Percentiles rank a stretch among this genome's conserved stretches.
Evolutionary conservation across 164 flowering plant species (phyloP).

Genomic region (Nymphaea colorata): DNA sequence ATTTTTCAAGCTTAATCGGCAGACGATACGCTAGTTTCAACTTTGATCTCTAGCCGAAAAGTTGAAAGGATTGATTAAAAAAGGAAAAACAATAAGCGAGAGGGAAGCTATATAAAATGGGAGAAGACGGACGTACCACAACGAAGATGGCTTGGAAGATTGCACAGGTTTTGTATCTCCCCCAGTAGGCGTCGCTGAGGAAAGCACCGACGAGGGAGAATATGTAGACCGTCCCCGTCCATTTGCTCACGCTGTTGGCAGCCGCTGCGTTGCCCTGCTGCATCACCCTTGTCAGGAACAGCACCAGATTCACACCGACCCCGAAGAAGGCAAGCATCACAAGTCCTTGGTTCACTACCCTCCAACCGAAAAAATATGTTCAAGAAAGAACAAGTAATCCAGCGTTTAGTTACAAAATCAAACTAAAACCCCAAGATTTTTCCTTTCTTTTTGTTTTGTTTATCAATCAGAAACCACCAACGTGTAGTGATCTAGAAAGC

Average conservation of each 20-base stretch:
- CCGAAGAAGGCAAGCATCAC: constrained; percentile 85
- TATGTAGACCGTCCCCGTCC: constrained; percentile 81
- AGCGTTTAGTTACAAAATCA: background rate
- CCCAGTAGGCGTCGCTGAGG: constrained; percentile 85
- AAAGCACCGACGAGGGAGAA: constrained; percentile 75
- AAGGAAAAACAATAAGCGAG: background rate
- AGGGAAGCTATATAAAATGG: background rate
- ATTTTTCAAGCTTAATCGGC: too few species aligned
- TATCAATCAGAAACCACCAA: background rate
- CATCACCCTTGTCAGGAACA: constrained; percentile 72
- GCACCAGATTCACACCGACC: constrained; percentile 74
- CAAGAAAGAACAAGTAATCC: background rate
- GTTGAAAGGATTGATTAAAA: too few species aligned
- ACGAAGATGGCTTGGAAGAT: constrained; percentile 60
- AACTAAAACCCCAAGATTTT: background rate
- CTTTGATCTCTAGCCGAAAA: too few species aligned
- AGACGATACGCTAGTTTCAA: too few species aligned
- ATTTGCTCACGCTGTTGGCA: constrained; percentile 64
- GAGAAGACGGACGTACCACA: constrained; percentile 25
- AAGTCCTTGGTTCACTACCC: constrained; percentile 72
- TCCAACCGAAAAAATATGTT: background rate
- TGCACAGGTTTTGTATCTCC: constrained; percentile 63
- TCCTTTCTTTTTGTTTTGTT: background rate
- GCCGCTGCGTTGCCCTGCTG: constrained; percentile 62
- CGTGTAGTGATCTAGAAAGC: background rate